A percentile compares a stretch with the other conserved stretches of the same genome.
These are phyloP conservation scores for Corynespora cassiicola DNA, from an alignment of 2,329 filamentous ascomycete species.

Conservation along the genomic window DNA sequence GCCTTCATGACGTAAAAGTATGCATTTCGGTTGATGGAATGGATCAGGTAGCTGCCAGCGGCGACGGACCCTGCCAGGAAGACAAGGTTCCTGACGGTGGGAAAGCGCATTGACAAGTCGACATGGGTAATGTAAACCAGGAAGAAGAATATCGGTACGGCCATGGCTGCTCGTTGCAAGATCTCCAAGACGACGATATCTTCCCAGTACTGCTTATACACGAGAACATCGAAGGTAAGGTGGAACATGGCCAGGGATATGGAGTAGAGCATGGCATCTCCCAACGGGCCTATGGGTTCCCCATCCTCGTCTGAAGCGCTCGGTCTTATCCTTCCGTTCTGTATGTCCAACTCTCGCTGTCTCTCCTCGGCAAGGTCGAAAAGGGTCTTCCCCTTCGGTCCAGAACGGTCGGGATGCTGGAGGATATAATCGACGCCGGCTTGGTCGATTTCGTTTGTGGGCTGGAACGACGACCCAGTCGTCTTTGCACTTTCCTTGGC, in stretches of 20 bases:
- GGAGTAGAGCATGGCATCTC: slow-evolving; percentile 56
- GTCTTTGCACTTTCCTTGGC: slow-evolving; percentile 40
- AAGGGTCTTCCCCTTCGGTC: slow-evolving; percentile 70
- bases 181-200: slow-evolving; percentile 67
- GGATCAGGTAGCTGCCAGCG: slow-evolving; percentile 79
- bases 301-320: slow-evolving; percentile 41
- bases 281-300: slow-evolving; percentile 54
- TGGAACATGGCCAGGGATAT: slow-evolving; percentile 73
- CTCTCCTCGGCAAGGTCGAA: slow-evolving; percentile 73
- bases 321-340: slow-evolving; percentile 47
- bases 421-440: slow-evolving; percentile 66
- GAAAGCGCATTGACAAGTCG: slow-evolving; percentile 49
- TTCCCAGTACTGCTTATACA: slow-evolving; percentile 79
- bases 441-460: slow-evolving; percentile 42
- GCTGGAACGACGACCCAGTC: slow-evolving; percentile 43
- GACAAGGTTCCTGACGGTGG: slow-evolving; percentile 54
- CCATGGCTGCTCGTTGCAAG: slow-evolving; percentile 55
- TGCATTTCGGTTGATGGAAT: slow-evolving; percentile 77
- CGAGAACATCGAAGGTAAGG: slow-evolving; percentile 79
- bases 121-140: slow-evolving; percentile 54
- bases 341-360: slow-evolving; percentile 50
- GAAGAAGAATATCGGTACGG: slow-evolving; percentile 52
- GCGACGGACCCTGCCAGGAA: slow-evolving; percentile 69
- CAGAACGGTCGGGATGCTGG: slow-evolving; percentile 71
- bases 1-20: slow-evolving; percentile 93